A percentile compares a stretch with the other conserved stretches of the same genome.
Conservation (phyloP, 306 rosid genomes). For the Cicer chorassanicum region DNA sequence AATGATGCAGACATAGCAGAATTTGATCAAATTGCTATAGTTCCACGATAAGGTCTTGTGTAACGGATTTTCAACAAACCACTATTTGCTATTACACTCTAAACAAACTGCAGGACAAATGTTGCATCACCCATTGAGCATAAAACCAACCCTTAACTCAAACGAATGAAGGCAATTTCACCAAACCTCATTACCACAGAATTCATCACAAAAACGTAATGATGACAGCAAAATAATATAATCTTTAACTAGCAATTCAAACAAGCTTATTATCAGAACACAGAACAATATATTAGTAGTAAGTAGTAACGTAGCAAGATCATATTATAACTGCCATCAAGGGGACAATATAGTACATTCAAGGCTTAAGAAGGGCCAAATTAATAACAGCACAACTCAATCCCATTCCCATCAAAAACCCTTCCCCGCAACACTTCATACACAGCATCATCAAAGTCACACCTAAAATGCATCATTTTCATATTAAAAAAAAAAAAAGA, state of each 20-base stretch:
- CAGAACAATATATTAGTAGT: neutral
- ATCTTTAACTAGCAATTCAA: neutral
- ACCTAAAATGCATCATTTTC: slow-evolving; percentile 2
- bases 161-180: neutral
- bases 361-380: slow-evolving; percentile 40
- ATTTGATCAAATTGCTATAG: no score
- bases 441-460: slow-evolving; percentile 28
- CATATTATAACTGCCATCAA: slow-evolving; percentile 23
- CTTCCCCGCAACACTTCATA: slow-evolving; percentile 32
- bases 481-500: neutral
- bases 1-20: neutral
- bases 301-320: slow-evolving; percentile 14
- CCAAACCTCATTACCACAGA: neutral
- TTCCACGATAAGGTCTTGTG: no score
- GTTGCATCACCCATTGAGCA: neutral
- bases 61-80: no score
- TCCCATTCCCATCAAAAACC: slow-evolving; percentile 36
- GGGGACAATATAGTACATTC: slow-evolving; percentile 44
- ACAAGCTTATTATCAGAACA: neutral
- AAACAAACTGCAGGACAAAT: neutral
- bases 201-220: neutral
- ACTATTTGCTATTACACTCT: no score
- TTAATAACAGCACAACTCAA: slow-evolving; percentile 31
- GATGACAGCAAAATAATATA: neutral
- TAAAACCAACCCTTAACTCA: neutral